Evolutionary conservation across 2,329 filamentous ascomycete species (phyloP), one percentile per base, ranked within the genome.

Genomic region (Stylonectria norvegica): DNA sequence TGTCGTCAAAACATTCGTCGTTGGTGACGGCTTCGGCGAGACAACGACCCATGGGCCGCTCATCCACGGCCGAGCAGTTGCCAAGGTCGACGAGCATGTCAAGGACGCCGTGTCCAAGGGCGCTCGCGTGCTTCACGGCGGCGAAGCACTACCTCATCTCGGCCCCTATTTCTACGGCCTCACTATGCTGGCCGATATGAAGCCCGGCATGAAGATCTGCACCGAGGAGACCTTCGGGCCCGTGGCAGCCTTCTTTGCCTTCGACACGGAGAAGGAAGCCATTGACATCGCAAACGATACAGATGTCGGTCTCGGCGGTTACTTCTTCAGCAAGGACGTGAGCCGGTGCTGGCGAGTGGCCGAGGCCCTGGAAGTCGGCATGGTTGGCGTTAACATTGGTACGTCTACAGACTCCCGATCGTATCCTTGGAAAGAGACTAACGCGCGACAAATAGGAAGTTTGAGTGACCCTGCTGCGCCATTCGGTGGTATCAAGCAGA

Each of bases 401-500:
- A 38, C 29, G 40, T 34, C 4, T 14, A 4, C 15, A n/a, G n/a
- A n/a, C n/a, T n/a, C n/a, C 29, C 19, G 20, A 23, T 5, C 44
- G 50, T 50, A 35, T 40, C 20, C 3, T 22, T 20, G 19, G 5
- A 12, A 17, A 19, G 29, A 22, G n/a, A 22, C 51, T 58, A 38
- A 57, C 43, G 47, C 31, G 20, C 14, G 19, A 17, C 18, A 33
- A 20, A 10, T 8, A 58, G 56, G 56, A 18, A 48, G 79, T 11
- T 71, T 78, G 43, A 76, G 72, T 15, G 75, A 78, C 42, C 66
- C 69, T 20, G 72, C 71, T 1, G 61, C 71, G 34, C 75, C 75
- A 3, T 90, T 89, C 57, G 86, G 86, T 14, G 86, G 86, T 48
- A 79, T 90, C 30, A 89, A 90, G 66, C 72, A 87, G 65, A 85